A percentile compares a stretch with the other conserved stretches of the same genome.
Conservation (phyloP, 768 basidiomycete species). For the Russula lepida region DNA sequence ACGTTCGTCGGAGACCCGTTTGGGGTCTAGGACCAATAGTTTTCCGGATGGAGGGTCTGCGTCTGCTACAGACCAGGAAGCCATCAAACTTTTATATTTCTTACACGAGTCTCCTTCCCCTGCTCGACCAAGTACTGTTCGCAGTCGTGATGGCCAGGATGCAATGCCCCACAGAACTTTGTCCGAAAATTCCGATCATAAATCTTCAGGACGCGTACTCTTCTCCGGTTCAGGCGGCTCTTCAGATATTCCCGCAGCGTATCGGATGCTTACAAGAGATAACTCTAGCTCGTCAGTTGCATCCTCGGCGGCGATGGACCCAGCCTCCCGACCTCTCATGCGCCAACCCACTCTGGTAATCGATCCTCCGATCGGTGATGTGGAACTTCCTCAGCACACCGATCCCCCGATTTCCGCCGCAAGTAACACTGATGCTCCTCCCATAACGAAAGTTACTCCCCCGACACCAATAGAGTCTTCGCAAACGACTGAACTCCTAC, state of each 20-base stretch:
- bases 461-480: constrained; percentile 18
- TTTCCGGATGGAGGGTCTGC: constrained; percentile 26
- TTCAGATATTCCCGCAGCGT: constrained; percentile 13
- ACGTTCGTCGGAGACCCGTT: constrained; percentile 22
- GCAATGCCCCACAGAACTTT: constrained; percentile 49
- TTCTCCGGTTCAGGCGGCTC: constrained; percentile 38
- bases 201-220: constrained; percentile 60
- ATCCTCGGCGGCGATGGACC: constrained; percentile 19
- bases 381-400: constrained; percentile 7
- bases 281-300: constrained; percentile 35
- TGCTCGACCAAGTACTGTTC: constrained; percentile 47
- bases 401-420: neutral
- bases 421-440: neutral
- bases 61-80: constrained; percentile 58
- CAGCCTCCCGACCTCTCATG: neutral
- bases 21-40: constrained; percentile 19
- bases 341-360: constrained; percentile 12
- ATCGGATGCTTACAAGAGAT: constrained; percentile 25
- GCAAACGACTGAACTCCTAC: constrained; percentile 6
- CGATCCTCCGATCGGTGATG: constrained; percentile 4
- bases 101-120: constrained; percentile 83
- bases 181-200: constrained; percentile 41
- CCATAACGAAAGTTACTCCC: constrained; percentile 17
- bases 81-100: constrained; percentile 79
- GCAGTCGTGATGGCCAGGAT: constrained; percentile 41